Base-by-base conservation (phyloP, 2,329 filamentous ascomycete species). In the Didymella exigua region DNA sequence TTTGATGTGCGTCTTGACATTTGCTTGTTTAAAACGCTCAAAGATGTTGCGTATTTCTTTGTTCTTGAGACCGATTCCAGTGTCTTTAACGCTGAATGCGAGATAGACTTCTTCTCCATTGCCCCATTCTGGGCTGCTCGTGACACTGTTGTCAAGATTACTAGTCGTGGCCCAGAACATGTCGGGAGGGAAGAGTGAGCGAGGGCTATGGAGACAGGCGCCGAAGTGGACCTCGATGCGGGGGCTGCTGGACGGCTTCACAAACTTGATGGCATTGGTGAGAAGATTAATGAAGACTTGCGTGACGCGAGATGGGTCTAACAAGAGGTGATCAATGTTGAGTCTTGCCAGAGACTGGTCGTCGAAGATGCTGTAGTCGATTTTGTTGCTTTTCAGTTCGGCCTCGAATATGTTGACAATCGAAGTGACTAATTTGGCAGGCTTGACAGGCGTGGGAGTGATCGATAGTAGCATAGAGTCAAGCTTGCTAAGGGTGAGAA, bases 251-350 rank as follows among this genome's bases (percentile, higher is more conserved):
- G 70, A 68, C 19, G 72, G 63, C 33, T 77, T 75, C 0, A 78
- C 78, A 45, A 77, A 77, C 24, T 77, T 77, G 60, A 77, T 74
- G 1, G 70, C 71, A 31, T 77, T 77, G 2, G 89, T 91, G 16
- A 93, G 77, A 3, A 93, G 78, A 66, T 93, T 93, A 9, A 88
- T 91, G 40, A 93, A 85, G 54, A 96, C 91, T 67, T 96, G 92
- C 0, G 78, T 73, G 9, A 80, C 63, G 19, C 78, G 69, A 29
- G 72, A 76, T 0, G 77, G 75, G 53, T 80, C 78, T 0, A 80
- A 60, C 18, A 75, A 67, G 3, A 79, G 65, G 54, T 75, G 70
- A 18, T 77, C 72, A 10, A 79, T 67, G 4, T 60, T 60, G 6
- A 79, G 59, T 5, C 71, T 56, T 3, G 63, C 36, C 29, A 78